Evolutionary conservation across 2,329 filamentous ascomycete species (phyloP).

Genomic region (Harringtonia lauricola): DNA sequence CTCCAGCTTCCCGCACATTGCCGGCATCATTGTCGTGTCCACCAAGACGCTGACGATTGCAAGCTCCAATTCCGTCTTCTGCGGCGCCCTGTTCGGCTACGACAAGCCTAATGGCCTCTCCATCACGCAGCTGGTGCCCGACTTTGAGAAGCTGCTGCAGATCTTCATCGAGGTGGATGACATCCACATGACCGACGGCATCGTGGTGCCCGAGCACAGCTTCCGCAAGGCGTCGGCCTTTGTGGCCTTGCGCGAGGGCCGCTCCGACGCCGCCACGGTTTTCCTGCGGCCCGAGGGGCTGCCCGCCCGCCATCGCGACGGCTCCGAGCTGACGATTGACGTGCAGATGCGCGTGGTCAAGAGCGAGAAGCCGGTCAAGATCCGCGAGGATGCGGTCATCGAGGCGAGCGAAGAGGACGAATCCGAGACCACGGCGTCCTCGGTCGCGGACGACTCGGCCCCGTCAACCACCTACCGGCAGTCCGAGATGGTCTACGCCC

Average conservation of each 20-base stretch:
- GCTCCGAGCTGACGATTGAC: conserved; percentile 84
- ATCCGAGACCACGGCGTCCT: conserved; percentile 17
- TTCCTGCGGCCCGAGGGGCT: conserved; percentile 81
- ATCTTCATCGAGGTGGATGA: conserved; percentile 81
- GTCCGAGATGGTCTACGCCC: conserved; percentile 78
- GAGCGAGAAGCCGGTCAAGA: conserved; percentile 59
- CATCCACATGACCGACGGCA: conserved; percentile 76
- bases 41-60: conserved; percentile 67
- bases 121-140: conserved; percentile 72
- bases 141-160: conserved; percentile 73
- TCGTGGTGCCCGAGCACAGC: conserved; percentile 91
- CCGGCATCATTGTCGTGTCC: conserved; percentile 89
- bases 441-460: conserved; percentile 15
- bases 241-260: conserved; percentile 72
- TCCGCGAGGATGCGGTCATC: conserved; percentile 53
- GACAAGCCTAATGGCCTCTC: conserved; percentile 70
- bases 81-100: conserved; percentile 82
- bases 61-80: conserved; percentile 93
- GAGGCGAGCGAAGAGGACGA: conserved; percentile 38
- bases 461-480: conserved; percentile 35
- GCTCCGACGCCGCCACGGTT: conserved; percentile 62
- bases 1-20: conserved; percentile 94
- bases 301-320: conserved; percentile 78
- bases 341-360: conserved; percentile 94
- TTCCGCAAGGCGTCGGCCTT: conserved; percentile 84